A percentile compares a stretch with the other conserved stretches of the same genome.
phyloP scores from a whole-genome alignment of 139 green algal genomes.

The Chlamydomonas sphaeroides region DNA sequence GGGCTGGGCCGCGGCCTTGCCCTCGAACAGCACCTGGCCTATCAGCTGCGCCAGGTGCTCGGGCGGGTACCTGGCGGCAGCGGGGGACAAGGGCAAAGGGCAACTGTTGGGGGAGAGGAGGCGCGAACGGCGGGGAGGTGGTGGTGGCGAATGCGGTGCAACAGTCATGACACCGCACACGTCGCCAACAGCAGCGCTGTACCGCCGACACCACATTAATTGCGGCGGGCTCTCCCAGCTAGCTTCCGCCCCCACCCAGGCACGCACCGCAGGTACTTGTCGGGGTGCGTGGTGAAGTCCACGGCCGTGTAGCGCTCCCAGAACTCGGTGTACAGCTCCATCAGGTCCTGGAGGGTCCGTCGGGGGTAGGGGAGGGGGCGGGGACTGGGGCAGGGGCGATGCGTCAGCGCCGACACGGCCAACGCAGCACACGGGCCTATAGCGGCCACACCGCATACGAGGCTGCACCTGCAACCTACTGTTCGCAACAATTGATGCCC shows the following conservation, averaged over 20 bases:
- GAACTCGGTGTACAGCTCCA: conserved; percentile 31
- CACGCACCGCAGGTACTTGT: conserved; percentile 50
- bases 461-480: too few relatives aligned
- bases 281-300: conserved; percentile 46
- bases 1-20: background rate
- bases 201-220: background rate
- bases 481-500: too few relatives aligned
- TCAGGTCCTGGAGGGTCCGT: background rate
- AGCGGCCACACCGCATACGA: too few relatives aligned
- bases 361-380: background rate
- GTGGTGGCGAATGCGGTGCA: background rate
- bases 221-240: background rate
- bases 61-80: conserved; percentile 18
- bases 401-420: too few relatives aligned
- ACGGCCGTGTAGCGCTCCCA: conserved; percentile 49
- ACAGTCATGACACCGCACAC: background rate
- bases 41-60: conserved; percentile 25
- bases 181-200: too few relatives aligned
- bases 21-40: conserved; percentile 29
- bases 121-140: background rate
- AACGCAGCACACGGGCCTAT: too few relatives aligned
- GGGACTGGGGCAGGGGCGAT: background rate
- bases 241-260: background rate
- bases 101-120: background rate
- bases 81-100: background rate